Evolutionary conservation across 2,329 filamentous ascomycete species (phyloP), one percentile per base, ranked within the genome.

Genomic region (Fusarium praegraminearum): DNA sequence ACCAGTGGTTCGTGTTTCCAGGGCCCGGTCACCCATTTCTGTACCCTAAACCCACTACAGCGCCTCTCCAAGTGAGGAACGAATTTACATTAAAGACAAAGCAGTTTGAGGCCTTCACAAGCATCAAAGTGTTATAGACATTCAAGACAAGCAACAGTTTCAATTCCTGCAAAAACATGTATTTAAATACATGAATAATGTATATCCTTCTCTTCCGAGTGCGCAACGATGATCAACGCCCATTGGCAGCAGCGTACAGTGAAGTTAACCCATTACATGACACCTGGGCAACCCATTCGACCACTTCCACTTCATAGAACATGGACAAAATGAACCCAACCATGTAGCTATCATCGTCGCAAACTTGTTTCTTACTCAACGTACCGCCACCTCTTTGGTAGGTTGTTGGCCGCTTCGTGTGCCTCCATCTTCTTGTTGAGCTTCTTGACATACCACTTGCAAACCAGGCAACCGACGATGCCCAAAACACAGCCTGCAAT

Each of bases 401-500:
- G 36, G 7, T 43, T 43, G 26, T 53, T 53, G 9, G 50, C 35
- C 26, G 16, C 26, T 11, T 53, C 50, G 0, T 53, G 36, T 4
- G 7, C 24, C 8, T 43, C 50, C 50, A 53, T 53, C 35, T 52
- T 52, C 24, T 43, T 41, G n/a, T 53, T 53, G 10, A 53, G 50
- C 24, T n/a, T 53, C 36, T 53, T 53, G 7, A 53, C 36, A 7
- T 53, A 53, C 50, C 50, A 53, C 4, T n/a, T 43, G 15, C 50
- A 53, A 32, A 53, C 5, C 15, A 53, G 50, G 15, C 36, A 53
- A 3, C 50, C 50, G 4, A 15, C 3, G 3, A 53, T 53, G 5
- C 50, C 50, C 50, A 53, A 24, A n/a, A 53, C 4, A 32, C 50
- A 53, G 2, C 50, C 50, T n/a, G 50, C 50, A 53, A 53, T 53